A percentile compares a stretch with the other conserved stretches of the same genome.
Evolutionary conservation across 495 filamentous ascomycete genomes (phyloP).

Genomic region (Pseudotulostoma volvatum): DNA sequence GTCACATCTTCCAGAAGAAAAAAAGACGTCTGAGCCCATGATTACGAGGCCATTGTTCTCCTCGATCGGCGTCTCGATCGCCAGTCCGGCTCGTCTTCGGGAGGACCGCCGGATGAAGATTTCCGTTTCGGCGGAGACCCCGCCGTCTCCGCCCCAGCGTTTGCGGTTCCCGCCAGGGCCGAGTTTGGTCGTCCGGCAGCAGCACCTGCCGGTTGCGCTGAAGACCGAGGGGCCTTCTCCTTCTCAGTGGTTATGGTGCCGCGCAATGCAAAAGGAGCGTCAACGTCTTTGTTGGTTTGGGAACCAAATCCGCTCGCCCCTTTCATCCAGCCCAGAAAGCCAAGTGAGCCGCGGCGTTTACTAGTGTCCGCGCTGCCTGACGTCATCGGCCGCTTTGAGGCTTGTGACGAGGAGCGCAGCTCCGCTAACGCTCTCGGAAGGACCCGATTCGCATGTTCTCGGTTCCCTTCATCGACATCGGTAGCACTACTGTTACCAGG

Average conservation of each 20-base stretch:
- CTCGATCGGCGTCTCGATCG: slow-evolving; percentile 22
- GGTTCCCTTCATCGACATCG: background rate
- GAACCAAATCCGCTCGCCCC: slow-evolving; percentile 17
- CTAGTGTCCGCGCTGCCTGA: slow-evolving; percentile 18
- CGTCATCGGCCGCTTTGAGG: slow-evolving; percentile 14
- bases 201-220: slow-evolving; percentile 7
- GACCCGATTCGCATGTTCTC: background rate
- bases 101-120: too few species aligned
- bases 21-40: too few species aligned
- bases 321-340: slow-evolving; percentile 32
- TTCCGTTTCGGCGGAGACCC: background rate
- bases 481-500: background rate
- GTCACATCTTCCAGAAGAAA: too few species aligned
- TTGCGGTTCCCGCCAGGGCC: slow-evolving; percentile 8
- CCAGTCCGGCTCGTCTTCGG: slow-evolving; percentile 13
- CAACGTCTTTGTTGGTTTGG: slow-evolving; percentile 9
- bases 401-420: slow-evolving; percentile 6
- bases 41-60: slow-evolving; percentile 2
- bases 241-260: too few species aligned
- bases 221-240: slow-evolving; percentile 5
- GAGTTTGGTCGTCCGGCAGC: slow-evolving; percentile 3
- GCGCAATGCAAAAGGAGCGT: too few species aligned
- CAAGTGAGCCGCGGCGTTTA: slow-evolving; percentile 25
- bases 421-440: background rate
- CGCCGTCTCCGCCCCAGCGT: slow-evolving; percentile 2